Conservation (phyloP, 306 rosid genomes). For the Ochetophila trinervis region DNA sequence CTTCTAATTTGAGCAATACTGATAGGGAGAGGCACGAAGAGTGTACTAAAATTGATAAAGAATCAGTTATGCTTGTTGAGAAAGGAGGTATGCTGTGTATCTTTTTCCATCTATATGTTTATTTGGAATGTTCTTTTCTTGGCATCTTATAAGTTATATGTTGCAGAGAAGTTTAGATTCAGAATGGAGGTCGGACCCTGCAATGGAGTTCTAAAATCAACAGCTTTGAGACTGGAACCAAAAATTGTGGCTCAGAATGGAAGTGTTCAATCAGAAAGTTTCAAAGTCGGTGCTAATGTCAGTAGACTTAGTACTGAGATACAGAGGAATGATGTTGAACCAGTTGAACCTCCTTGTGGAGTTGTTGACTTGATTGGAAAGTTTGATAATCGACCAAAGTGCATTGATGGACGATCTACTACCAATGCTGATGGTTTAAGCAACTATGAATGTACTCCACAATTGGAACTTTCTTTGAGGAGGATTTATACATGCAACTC, state of each 20-base stretch:
- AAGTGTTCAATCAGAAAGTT: conserved; percentile 27
- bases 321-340: conserved; percentile 29
- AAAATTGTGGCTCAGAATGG: conserved; percentile 28
- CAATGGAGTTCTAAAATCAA: conserved; percentile 29
- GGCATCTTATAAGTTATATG: conserved; percentile 23
- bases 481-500: conserved; percentile 30
- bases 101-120: background rate
- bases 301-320: conserved; percentile 18
- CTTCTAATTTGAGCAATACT: conserved; percentile 39
- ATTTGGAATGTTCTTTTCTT: background rate
- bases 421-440: conserved; percentile 26
- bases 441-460: conserved; percentile 39
- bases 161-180: conserved; percentile 46
- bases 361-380: conserved; percentile 68
- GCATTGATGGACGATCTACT: conserved; percentile 26
- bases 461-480: conserved; percentile 58
- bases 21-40: conserved; percentile 31
- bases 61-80: conserved; percentile 30
- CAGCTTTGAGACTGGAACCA: conserved; percentile 30
- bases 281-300: conserved; percentile 29
- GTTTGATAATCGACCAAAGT: conserved; percentile 39
- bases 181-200: conserved; percentile 34
- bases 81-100: conserved; percentile 34
- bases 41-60: conserved; percentile 29
- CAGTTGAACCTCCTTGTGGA: conserved; percentile 38